These are phyloP conservation scores for Retiboletus fuscus DNA, from an alignment of 1,284 basidiomycete genomes.

Conservation along the genomic window DNA sequence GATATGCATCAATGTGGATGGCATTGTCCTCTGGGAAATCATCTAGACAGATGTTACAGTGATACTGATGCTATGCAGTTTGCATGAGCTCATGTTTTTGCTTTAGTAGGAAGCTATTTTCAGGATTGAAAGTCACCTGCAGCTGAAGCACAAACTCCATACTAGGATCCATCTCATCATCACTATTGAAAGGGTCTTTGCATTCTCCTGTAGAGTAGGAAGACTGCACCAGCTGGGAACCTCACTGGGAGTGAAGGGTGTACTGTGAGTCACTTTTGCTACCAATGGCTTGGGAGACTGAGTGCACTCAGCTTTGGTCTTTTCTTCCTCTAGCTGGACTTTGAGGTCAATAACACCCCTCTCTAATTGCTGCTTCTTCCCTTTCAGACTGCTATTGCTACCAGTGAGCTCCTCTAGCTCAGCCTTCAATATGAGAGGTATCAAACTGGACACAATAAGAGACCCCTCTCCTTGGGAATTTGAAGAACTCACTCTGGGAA, in stretches of 20 bases:
- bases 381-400: conserved; percentile 46
- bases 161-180: conserved; percentile 30
- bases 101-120: conserved; percentile 53
- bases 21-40: conserved; percentile 59
- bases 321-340: conserved; percentile 38
- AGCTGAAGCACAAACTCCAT: conserved; percentile 49
- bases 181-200: background rate
- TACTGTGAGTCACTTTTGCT: background rate
- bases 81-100: conserved; percentile 51
- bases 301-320: conserved; percentile 13
- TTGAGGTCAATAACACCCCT: conserved; percentile 47
- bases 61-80: conserved; percentile 52
- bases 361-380: conserved; percentile 49
- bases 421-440: conserved; percentile 55
- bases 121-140: conserved; percentile 61
- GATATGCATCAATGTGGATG: conserved; percentile 60
- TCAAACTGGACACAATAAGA: conserved; percentile 62
- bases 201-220: background rate
- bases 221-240: background rate
- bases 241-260: background rate
- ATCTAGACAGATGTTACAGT: conserved; percentile 71
- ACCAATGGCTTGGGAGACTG: conserved; percentile 16
- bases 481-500: conserved; percentile 42
- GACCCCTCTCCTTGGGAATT: conserved; percentile 40
- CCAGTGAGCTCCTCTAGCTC: conserved; percentile 54